Percentiles rank a stretch among this genome's conserved stretches.
Evolutionary conservation across 2,329 filamentous ascomycete genomes (phyloP).

Genomic region (Alternaria tenuissima): DNA sequence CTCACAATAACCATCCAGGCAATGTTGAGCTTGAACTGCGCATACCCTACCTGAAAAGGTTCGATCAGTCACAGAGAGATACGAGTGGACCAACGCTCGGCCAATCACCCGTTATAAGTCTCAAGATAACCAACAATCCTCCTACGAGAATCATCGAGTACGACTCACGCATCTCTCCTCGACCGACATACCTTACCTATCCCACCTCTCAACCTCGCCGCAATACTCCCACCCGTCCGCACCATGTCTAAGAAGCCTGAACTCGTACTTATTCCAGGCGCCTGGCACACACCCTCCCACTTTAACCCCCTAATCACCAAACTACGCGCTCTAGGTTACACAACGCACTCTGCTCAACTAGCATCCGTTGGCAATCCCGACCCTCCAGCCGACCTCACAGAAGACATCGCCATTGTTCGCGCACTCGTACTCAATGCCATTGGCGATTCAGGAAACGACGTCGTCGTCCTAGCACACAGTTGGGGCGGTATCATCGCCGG

Average conservation of each 20-base stretch:
- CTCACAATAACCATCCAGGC: too few species aligned
- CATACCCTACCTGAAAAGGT: too few species aligned
- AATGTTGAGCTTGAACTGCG: too few species aligned
- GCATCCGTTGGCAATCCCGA: neutral
- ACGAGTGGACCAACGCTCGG: too few species aligned
- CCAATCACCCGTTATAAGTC: too few species aligned
- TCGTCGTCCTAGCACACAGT: conserved; percentile 56
- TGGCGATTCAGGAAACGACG: conserved; percentile 47
- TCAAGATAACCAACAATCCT: neutral
- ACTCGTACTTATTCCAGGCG: neutral
- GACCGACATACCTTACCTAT: neutral
- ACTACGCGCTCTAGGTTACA: neutral
- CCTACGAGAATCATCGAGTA: neutral
- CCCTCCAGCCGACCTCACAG: neutral
- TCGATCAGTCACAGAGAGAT: too few species aligned
- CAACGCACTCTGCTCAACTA: neutral
- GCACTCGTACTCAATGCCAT: conserved; percentile 44
- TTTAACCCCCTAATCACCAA: neutral
- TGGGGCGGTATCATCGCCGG: conserved; percentile 55
- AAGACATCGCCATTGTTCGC: neutral
- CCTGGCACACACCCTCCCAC: neutral
- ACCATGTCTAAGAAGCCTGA: neutral
- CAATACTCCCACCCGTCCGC: neutral
- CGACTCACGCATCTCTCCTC: neutral
- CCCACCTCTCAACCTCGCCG: conserved; percentile 41